Base-by-base conservation (phyloP, 352 stramenopile genomes). In the Halophytophthora batemanensis region DNA sequence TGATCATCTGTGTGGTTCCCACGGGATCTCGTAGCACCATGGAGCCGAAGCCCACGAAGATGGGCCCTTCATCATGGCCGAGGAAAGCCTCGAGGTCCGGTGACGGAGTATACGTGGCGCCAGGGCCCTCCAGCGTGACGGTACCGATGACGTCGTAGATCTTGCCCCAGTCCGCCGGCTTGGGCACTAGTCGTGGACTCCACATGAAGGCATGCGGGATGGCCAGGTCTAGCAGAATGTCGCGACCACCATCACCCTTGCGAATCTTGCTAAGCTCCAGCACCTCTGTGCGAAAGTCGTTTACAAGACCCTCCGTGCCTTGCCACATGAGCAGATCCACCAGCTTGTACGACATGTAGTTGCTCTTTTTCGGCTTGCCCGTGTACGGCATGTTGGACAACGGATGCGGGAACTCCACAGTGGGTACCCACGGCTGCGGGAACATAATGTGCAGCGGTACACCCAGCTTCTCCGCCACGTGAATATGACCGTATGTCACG, bases 371-470 rank as follows among this genome's bases (percentile, higher is more conserved):
- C 19, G 65, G 66, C 22, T 78, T 69, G 42, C 82, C 64, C 4
- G 74, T 73, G 55, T 97, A 97, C 10, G 61, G 58, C 59, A 96
- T 64, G 17, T 91, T 93, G 23, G 80, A 74, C 25, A 98, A 70
- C 8, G 91, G 93, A 50, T 98, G 91, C 6, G 91, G 89, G 65
- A 97, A 98, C n/a, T 69, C 75, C 31, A 69, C 71, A 2, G 91
- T 97, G 17, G 87, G 87, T 0, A 78, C 74, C 84, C 89, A 97
- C 13, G 90, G 91, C 59, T 97, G 84, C 1, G 87, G 86, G 52
- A 97, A 98, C 87, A 98, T 96, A 40, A 98, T 96, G 66, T 98
- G 94, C 29, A 97, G 64, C 17, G 92, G 91, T 12, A 97, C 86
- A 3, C 82, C 88, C 2, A 98, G 77, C 5, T 83, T 76, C 60